These are phyloP conservation scores for Pythium utonaiense DNA, from an alignment of 352 stramenopile genomes.

Conservation along the genomic window DNA sequence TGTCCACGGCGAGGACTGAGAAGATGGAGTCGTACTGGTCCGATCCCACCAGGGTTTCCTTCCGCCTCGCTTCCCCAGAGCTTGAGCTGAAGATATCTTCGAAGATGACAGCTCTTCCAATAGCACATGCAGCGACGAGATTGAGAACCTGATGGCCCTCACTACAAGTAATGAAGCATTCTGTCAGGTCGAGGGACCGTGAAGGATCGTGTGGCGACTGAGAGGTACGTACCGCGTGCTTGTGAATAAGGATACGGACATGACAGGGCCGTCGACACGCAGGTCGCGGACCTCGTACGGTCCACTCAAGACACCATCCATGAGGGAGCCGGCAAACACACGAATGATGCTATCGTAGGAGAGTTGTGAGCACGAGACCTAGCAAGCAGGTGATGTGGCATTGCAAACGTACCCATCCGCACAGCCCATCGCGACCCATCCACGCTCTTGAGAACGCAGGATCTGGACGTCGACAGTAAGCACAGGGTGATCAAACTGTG, in stretches of 20 bases:
- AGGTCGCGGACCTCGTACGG: constrained; percentile 51
- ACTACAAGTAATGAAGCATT: not conserved
- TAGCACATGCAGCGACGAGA: constrained; percentile 56
- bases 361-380: no score
- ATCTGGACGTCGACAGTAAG: constrained; percentile 43
- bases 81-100: constrained; percentile 43
- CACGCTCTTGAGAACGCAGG: constrained; percentile 23
- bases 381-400: no score
- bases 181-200: no score
- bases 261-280: constrained; percentile 58
- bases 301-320: constrained; percentile 31
- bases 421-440: constrained; percentile 61
- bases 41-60: constrained; percentile 36
- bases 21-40: constrained; percentile 69
- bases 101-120: constrained; percentile 52
- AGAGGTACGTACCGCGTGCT: not conserved
- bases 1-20: constrained; percentile 40
- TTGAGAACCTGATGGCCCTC: constrained; percentile 28
- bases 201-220: no score
- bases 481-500: constrained; percentile 48
- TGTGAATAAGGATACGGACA: constrained; percentile 50
- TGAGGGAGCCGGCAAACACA: constrained; percentile 40
- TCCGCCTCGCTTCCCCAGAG: not conserved
- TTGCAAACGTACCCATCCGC: constrained; percentile 66
- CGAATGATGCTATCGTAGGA: constrained; percentile 39